Percentiles rank a stretch among this genome's conserved stretches.
These are phyloP conservation scores for Solanum corneliomulleri DNA, from an alignment of 257 asterid species.

Conservation along the genomic window DNA sequence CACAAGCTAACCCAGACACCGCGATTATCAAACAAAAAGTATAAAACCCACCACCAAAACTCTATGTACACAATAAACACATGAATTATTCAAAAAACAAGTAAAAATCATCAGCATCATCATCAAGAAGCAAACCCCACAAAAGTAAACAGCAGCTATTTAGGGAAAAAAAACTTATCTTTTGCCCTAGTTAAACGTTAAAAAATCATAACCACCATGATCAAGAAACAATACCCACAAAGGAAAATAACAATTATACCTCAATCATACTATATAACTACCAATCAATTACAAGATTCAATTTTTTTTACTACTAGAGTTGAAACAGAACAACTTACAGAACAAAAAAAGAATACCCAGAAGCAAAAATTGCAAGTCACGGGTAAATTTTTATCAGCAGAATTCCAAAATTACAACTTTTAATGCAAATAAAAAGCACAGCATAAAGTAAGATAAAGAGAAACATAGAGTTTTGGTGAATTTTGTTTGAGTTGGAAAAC, in stretches of 20 bases:
- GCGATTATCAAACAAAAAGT: neutral
- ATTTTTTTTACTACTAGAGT: neutral
- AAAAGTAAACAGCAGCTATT: neutral
- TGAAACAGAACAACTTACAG: conserved; percentile 5
- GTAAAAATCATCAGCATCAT: neutral
- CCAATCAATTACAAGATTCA: neutral
- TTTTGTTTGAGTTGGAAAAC: conserved; percentile 23
- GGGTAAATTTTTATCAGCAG: neutral
- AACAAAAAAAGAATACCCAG: neutral
- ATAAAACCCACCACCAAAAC: neutral
- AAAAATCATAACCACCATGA: neutral
- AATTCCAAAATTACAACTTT: neutral
- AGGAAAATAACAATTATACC: neutral
- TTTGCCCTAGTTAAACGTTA: neutral
- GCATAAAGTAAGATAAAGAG: neutral
- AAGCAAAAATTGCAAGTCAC: neutral
- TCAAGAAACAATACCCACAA: neutral
- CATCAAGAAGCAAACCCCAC: neutral
- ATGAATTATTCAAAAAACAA: neutral
- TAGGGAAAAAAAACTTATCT: neutral
- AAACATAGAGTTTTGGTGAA: neutral
- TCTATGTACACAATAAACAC: neutral
- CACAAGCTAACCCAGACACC: neutral
- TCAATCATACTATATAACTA: neutral
- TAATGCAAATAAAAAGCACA: neutral